Evolutionary conservation across 371 early-diverging fungal genomes (phyloP).

Genomic region (Rhizopus delemar): DNA sequence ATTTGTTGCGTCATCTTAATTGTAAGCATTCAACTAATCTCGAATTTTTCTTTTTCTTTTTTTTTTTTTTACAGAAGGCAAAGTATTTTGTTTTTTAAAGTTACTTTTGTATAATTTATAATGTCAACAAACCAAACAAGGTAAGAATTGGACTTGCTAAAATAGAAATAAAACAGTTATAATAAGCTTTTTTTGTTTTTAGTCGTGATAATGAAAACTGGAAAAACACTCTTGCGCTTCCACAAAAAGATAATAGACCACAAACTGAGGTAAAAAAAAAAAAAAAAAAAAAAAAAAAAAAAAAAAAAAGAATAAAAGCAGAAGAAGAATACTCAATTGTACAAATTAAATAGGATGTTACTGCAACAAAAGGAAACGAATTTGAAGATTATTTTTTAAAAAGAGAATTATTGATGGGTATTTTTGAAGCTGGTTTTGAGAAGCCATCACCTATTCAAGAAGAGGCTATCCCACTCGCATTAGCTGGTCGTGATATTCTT

Average conservation of each 20-base stretch:
- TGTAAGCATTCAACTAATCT: too few species aligned
- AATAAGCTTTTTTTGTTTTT: background rate
- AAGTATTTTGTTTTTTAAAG: background rate
- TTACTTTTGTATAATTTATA: background rate
- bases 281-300: background rate
- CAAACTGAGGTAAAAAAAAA: conserved; percentile 74
- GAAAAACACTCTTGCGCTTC: conserved; percentile 74
- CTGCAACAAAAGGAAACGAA: conserved; percentile 93
- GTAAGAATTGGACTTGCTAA: background rate
- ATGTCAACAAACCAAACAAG: conserved; percentile 5
- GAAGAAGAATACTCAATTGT: background rate
- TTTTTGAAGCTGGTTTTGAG: conserved; percentile 98
- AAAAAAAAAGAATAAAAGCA: background rate
- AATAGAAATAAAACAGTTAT: background rate
- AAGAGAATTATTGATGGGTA: conserved; percentile 95
- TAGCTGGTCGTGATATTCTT: conserved; percentile 93
- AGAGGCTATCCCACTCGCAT: conserved; percentile 95
- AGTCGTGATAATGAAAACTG: conserved; percentile 69
- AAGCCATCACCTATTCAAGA: conserved; percentile 98
- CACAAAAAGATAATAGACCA: conserved; percentile 80
- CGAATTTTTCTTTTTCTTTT: background rate
- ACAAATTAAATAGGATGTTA: conserved; percentile 70
- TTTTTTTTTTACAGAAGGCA: background rate
- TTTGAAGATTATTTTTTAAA: conserved; percentile 97
- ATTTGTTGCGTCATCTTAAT: too few species aligned